These are phyloP conservation scores for Pseudogymnoascus sp. DNA, from an alignment of 2,329 filamentous ascomycete species.

Conservation along the genomic window DNA sequence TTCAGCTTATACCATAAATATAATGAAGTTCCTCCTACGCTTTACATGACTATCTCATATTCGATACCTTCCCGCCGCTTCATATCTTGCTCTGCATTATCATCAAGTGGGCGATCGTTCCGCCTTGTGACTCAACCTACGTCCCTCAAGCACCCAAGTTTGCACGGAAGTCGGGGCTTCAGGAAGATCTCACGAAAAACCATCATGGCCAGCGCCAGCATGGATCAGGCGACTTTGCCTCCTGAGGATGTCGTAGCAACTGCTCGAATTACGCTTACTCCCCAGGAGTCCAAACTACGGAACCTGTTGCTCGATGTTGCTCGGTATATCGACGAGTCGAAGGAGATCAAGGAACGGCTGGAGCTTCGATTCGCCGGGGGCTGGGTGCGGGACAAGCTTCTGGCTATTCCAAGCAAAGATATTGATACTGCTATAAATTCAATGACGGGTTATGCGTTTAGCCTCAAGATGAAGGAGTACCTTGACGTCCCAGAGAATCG, in stretches of 20 bases:
- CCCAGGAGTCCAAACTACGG: conserved; percentile 63
- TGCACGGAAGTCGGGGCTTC: not conserved
- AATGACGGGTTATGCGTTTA: conserved; percentile 75
- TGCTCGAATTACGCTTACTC: conserved; percentile 48
- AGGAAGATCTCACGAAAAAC: not conserved
- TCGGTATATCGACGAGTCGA: conserved; percentile 49
- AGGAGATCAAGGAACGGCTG: conserved; percentile 43
- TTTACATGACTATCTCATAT: not conserved
- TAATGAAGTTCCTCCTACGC: not conserved
- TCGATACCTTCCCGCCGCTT: not conserved
- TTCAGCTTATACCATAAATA: not conserved
- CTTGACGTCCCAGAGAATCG: conserved; percentile 52
- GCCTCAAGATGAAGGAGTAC: conserved; percentile 58
- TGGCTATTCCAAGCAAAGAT: conserved; percentile 64
- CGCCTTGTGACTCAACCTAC: not conserved
- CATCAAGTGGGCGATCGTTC: not conserved
- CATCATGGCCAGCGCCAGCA: not conserved
- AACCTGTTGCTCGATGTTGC: conserved; percentile 78
- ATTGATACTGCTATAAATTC: conserved; percentile 80
- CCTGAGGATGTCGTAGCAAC: conserved; percentile 16
- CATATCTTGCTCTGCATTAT: not conserved
- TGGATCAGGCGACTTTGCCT: not conserved
- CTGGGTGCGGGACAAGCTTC: conserved; percentile 79
- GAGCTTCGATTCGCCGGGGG: conserved; percentile 74
- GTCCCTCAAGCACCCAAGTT: not conserved